phyloP scores from a whole-genome alignment of 805 yeast species.

The Metschnikowia kunwiensis region DNA sequence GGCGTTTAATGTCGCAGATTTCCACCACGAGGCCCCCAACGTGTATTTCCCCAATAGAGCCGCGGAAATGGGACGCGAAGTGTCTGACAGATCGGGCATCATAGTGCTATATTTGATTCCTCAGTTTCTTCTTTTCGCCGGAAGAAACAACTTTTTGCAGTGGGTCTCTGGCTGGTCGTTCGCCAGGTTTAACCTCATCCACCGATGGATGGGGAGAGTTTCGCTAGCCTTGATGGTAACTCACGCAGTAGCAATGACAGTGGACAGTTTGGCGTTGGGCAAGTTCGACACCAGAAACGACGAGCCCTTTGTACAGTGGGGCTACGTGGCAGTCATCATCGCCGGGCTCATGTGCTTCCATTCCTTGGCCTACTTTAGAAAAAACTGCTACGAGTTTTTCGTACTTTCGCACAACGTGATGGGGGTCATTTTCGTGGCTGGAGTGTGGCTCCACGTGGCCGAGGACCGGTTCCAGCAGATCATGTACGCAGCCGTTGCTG shows the following conservation, averaged over 20 bases:
- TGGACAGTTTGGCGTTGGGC: constrained; percentile 31
- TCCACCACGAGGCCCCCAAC: constrained; percentile 7
- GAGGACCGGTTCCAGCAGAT: constrained; percentile 38
- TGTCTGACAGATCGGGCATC: constrained; percentile 57
- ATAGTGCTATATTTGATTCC: constrained; percentile 49
- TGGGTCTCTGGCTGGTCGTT: constrained; percentile 60
- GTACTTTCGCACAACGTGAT: constrained; percentile 40
- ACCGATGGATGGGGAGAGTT: constrained; percentile 61
- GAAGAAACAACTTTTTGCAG: constrained; percentile 69
- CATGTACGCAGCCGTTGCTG: constrained; percentile 32
- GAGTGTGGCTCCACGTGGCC: constrained; percentile 58
- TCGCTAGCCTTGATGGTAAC: constrained; percentile 46
- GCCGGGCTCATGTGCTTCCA: constrained; percentile 45
- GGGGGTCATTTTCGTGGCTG: constrained; percentile 45
- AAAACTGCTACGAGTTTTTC: constrained; percentile 54
- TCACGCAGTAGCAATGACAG: constrained; percentile 42
- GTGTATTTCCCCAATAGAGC: constrained; percentile 1
- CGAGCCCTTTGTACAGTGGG: constrained; percentile 29
- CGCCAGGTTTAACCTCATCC: constrained; percentile 58
- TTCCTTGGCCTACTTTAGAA: constrained; percentile 51
- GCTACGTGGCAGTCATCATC: constrained; percentile 28
- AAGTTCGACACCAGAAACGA: constrained; percentile 29
- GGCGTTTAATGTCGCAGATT: constrained; percentile 9
- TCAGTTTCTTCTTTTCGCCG: constrained; percentile 55
- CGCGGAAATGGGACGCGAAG: constrained; percentile 12